Conservation (phyloP, 345 rosid genomes). For the Acer yangbiense region DNA sequence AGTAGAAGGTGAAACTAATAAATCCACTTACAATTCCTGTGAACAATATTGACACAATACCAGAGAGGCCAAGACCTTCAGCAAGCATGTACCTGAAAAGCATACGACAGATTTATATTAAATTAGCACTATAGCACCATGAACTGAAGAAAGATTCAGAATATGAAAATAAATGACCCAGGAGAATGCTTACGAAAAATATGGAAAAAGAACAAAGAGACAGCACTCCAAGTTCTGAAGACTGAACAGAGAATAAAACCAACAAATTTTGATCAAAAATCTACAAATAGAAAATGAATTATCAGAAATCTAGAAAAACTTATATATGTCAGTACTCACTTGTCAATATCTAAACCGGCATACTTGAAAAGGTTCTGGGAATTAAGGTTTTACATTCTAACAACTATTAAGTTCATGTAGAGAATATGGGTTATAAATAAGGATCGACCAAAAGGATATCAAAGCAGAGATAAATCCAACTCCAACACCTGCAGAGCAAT, state of each 20-base stretch:
- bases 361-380: slow-evolving; percentile 89
- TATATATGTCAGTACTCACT: slow-evolving; percentile 56
- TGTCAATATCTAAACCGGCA: slow-evolving; percentile 97
- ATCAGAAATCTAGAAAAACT: neutral
- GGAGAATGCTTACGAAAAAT: slow-evolving; percentile 73
- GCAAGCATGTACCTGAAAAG: slow-evolving; percentile 92
- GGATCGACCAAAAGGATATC: slow-evolving; percentile 68
- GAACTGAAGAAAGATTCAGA: neutral
- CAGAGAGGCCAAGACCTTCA: slow-evolving; percentile 99
- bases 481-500: slow-evolving; percentile 77
- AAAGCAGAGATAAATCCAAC: slow-evolving; percentile 96
- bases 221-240: slow-evolving; percentile 99
- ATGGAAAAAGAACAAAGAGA: slow-evolving; percentile 95
- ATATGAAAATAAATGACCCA: slow-evolving; percentile 10
- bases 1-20: neutral
- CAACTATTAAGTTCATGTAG: slow-evolving; percentile 12
- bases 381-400: slow-evolving; percentile 64
- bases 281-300: neutral
- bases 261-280: slow-evolving; percentile 15
- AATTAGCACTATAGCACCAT: neutral
- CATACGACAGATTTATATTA: slow-evolving; percentile 14
- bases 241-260: slow-evolving; percentile 43
- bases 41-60: slow-evolving; percentile 94
- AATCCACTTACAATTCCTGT: slow-evolving; percentile 84
- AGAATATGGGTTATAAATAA: neutral